Evolutionary conservation across 768 basidiomycete genomes (phyloP).

Genomic region (Boletus pseudo-olivaceus): DNA sequence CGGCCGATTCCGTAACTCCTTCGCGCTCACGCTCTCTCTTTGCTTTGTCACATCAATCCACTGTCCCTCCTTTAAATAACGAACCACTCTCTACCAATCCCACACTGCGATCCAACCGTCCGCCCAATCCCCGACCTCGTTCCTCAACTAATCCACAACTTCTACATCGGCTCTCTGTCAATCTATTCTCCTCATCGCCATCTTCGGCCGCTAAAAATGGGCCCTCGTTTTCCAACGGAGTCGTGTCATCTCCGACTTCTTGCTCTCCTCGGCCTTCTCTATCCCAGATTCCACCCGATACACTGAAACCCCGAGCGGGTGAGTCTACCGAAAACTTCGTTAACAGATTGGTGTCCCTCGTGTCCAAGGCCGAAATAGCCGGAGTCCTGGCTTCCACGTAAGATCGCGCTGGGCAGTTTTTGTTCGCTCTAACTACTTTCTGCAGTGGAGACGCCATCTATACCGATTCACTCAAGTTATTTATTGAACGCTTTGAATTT

Average conservation of each 20-base stretch:
- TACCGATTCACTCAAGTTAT: slow-evolving; percentile 60
- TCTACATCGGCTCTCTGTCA: slow-evolving; percentile 66
- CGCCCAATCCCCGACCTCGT: slow-evolving; percentile 41
- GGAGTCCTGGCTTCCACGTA: slow-evolving; percentile 81
- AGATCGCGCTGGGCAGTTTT: slow-evolving; percentile 5
- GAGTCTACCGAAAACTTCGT: slow-evolving; percentile 76
- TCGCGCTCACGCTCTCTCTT: slow-evolving; percentile 31
- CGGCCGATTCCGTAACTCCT: slow-evolving; percentile 39
- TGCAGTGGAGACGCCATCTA: slow-evolving; percentile 71
- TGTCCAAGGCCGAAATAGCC: slow-evolving; percentile 78
- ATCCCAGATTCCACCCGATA: slow-evolving; percentile 40
- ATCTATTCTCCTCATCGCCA: slow-evolving; percentile 51
- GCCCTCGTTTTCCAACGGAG: slow-evolving; percentile 5
- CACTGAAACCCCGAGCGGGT: slow-evolving; percentile 52
- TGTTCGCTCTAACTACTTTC: slow-evolving; percentile 7
- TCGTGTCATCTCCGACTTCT: slow-evolving; percentile 23
- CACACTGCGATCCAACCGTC: slow-evolving; percentile 18
- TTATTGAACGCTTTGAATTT: slow-evolving; percentile 79
- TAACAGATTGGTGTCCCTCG: slow-evolving; percentile 53
- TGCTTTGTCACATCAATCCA: slow-evolving; percentile 20
- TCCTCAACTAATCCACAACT: slow-evolving; percentile 66
- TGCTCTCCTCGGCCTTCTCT: slow-evolving; percentile 46
- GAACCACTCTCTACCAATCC: slow-evolving; percentile 1
- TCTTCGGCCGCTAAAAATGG: slow-evolving; percentile 28
- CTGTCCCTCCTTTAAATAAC: slow-evolving; percentile 11